phyloP scores from a whole-genome alignment of 345 rosid genomes.

The Murraya koenigii region DNA sequence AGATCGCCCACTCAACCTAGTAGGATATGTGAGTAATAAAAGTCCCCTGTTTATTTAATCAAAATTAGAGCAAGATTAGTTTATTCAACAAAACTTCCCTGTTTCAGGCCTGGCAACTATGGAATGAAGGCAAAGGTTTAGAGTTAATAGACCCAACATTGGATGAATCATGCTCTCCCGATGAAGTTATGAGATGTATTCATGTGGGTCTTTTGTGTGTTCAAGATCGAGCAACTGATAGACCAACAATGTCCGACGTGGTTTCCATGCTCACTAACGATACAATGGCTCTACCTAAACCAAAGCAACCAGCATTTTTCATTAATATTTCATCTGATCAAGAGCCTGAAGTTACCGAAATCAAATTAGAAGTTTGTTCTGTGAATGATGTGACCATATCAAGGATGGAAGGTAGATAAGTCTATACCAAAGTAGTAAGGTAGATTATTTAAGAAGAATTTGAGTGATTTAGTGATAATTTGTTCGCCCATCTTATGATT shows the following conservation, averaged over 20 bases:
- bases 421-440: no score
- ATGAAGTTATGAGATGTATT: background rate
- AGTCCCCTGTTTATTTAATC: no score
- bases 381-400: conserved; percentile 17
- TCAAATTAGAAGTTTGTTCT: background rate
- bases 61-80: background rate
- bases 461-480: no score
- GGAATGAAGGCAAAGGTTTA: conserved; percentile 10
- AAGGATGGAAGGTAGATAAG: conserved; percentile 13
- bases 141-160: conserved; percentile 13
- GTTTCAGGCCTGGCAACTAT: conserved; percentile 15
- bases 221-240: conserved; percentile 17
- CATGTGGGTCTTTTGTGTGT: conserved; percentile 16
- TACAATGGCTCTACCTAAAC: background rate
- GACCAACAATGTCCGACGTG: conserved; percentile 24
- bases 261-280: conserved; percentile 16
- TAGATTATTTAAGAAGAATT: no score
- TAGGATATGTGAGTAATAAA: conserved; percentile 16
- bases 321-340: background rate
- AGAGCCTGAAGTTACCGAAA: background rate
- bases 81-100: no score
- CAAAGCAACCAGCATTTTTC: conserved; percentile 3
- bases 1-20: conserved; percentile 16
- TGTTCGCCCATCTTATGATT: no score
- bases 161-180: background rate